These are phyloP conservation scores for Xanthoconium stramineum DNA, from an alignment of 768 basidiomycete genomes.

Conservation along the genomic window DNA sequence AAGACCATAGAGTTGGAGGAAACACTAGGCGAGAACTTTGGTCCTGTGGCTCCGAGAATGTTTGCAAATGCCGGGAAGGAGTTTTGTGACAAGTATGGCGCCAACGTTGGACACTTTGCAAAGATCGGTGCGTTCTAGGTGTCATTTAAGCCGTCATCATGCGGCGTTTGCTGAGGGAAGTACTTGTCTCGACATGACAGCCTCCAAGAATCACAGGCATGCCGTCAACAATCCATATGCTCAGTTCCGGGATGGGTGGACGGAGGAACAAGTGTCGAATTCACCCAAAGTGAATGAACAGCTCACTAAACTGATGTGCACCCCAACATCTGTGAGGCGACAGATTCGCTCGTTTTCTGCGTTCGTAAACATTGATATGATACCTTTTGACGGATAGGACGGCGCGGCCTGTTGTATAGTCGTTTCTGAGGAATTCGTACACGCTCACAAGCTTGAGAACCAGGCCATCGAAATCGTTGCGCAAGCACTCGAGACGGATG, in stretches of 20 bases:
- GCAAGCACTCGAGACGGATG: constrained; percentile 62
- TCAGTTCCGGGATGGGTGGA: constrained; percentile 77
- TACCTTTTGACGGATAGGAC: constrained; percentile 41
- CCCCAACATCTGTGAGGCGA: constrained; percentile 68
- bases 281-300: constrained; percentile 65
- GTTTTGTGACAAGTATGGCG: constrained; percentile 70
- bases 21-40: constrained; percentile 53
- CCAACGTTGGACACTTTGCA: constrained; percentile 59
- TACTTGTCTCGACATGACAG: constrained; percentile 30
- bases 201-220: constrained; percentile 79
- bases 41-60: constrained; percentile 66
- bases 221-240: constrained; percentile 79
- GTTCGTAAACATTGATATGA: background rate
- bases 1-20: constrained; percentile 46
- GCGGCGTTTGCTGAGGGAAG: background rate
- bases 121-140: constrained; percentile 56
- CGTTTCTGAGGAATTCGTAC: constrained; percentile 76
- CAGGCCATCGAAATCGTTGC: constrained; percentile 82
- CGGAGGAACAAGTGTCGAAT: constrained; percentile 60
- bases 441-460: constrained; percentile 66
- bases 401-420: constrained; percentile 74
- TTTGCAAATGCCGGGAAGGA: constrained; percentile 70
- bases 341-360: background rate
- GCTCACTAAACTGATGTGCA: constrained; percentile 80
- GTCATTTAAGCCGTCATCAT: background rate